Percentiles rank a stretch among this genome's conserved stretches.
Conservation (phyloP, 2,329 filamentous ascomycete genomes). For the Pyrenochaeta sp. region DNA sequence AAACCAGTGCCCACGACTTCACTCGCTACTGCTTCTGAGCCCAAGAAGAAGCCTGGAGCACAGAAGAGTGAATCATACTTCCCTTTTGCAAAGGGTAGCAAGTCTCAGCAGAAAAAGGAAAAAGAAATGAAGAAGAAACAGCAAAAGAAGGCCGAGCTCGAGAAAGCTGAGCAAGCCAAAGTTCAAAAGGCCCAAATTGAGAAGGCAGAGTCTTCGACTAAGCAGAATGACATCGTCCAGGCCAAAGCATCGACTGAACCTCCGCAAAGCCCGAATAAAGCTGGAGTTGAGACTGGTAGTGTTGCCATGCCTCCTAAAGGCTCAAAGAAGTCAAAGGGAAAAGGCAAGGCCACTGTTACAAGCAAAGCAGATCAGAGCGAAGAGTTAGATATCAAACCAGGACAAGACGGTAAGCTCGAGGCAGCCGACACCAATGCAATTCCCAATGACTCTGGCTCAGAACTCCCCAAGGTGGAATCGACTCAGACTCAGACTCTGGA, state of each 20-base stretch:
- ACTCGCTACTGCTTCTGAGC: constrained; percentile 1
- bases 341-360: too few species aligned
- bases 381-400: too few species aligned
- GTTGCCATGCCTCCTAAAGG: constrained; percentile 4
- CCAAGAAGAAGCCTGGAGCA: constrained; percentile 28
- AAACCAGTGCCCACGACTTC: neutral
- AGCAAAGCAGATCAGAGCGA: constrained; percentile 2
- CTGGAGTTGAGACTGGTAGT: neutral
- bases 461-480: constrained; percentile 25
- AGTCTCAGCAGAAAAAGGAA: constrained; percentile 41
- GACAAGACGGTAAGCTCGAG: constrained; percentile 21
- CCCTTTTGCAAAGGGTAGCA: constrained; percentile 37
- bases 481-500: constrained; percentile 3
- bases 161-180: constrained; percentile 20
- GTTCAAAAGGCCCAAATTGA: constrained; percentile 11
- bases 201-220: constrained; percentile 9
- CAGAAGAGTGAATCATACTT: constrained; percentile 40
- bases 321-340: neutral
- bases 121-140: constrained; percentile 48
- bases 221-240: constrained; percentile 1
- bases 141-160: constrained; percentile 31
- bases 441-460: constrained; percentile 12
- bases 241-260: constrained; percentile 2
- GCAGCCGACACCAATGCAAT: constrained; percentile 10
- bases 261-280: neutral